Evolutionary conservation across 139 green algal genomes (phyloP).

Genomic region (Parachlorella kessleri): DNA sequence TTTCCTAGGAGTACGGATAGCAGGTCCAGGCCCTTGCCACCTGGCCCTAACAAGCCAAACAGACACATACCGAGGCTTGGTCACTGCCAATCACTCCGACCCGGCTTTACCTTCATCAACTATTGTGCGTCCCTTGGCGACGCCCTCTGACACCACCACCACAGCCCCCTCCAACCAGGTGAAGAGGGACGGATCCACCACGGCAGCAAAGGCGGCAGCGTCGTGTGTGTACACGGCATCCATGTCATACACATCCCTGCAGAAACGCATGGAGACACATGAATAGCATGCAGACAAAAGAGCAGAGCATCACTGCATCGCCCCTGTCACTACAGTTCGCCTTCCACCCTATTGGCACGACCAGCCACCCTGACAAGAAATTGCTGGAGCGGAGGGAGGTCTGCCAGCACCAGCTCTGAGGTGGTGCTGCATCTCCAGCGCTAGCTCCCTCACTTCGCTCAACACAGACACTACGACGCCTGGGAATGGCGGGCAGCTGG

Average conservation of each 20-base stretch:
- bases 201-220: slow-evolving; percentile 63
- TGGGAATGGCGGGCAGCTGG: too few relatives aligned
- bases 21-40: not conserved
- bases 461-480: too few relatives aligned
- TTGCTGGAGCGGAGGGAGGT: too few relatives aligned
- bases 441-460: too few relatives aligned
- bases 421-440: too few relatives aligned
- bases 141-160: slow-evolving; percentile 61
- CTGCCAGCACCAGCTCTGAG: too few relatives aligned
- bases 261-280: not conserved
- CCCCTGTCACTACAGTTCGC: too few relatives aligned
- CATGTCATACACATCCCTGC: slow-evolving; percentile 47
- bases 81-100: not conserved
- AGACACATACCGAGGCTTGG: not conserved
- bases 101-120: slow-evolving; percentile 47
- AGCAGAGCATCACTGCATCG: too few relatives aligned
- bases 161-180: slow-evolving; percentile 61
- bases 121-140: slow-evolving; percentile 62
- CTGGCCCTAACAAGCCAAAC: not conserved
- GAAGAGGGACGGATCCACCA: slow-evolving; percentile 69
- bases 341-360: too few relatives aligned
- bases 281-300: too few relatives aligned
- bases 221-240: slow-evolving; percentile 73
- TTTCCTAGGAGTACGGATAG: not conserved
- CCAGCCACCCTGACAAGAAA: too few relatives aligned